A percentile compares a stretch with the other conserved stretches of the same genome.
Evolutionary conservation across 495 filamentous ascomycete genomes (phyloP).

Genomic region (Filosporella fistucella): DNA sequence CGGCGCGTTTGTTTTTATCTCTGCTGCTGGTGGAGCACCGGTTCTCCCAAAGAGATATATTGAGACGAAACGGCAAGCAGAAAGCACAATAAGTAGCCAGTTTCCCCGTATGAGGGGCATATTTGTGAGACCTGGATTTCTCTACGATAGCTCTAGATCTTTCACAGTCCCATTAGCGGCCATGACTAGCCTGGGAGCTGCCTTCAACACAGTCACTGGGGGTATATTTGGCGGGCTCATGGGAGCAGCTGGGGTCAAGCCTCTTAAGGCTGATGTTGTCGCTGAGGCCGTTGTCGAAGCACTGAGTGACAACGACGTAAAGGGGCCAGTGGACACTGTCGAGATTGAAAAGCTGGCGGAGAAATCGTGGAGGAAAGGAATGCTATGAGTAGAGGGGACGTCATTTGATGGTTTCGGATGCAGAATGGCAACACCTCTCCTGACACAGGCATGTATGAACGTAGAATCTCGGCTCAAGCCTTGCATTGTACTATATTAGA

Average conservation of each 20-base stretch:
- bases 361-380: conserved; percentile 74
- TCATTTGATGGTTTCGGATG: too few species aligned
- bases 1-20: conserved; percentile 76
- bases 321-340: conserved; percentile 62
- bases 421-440: too few species aligned
- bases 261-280: conserved; percentile 79
- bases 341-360: conserved; percentile 69
- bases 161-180: conserved; percentile 84
- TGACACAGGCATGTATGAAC: conserved; percentile 14
- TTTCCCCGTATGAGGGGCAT: conserved; percentile 73
- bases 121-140: conserved; percentile 80
- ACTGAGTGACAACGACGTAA: conserved; percentile 61
- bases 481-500: conserved; percentile 18
- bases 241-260: conserved; percentile 79
- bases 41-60: conserved; percentile 83
- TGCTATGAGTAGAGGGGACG: conserved; percentile 50
- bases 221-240: conserved; percentile 67
- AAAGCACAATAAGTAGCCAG: conserved; percentile 64
- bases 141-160: conserved; percentile 78
- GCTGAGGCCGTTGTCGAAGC: conserved; percentile 81
- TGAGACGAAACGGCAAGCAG: conserved; percentile 86
- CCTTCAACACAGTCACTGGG: conserved; percentile 69
- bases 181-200: conserved; percentile 58
- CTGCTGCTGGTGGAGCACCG: conserved; percentile 79
- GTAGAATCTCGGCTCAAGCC: conserved; percentile 16